A percentile compares a stretch with the other conserved stretches of the same genome.
Evolutionary conservation across 331 rosid genomes (phyloP).

Genomic region (Cydonia oblonga): DNA sequence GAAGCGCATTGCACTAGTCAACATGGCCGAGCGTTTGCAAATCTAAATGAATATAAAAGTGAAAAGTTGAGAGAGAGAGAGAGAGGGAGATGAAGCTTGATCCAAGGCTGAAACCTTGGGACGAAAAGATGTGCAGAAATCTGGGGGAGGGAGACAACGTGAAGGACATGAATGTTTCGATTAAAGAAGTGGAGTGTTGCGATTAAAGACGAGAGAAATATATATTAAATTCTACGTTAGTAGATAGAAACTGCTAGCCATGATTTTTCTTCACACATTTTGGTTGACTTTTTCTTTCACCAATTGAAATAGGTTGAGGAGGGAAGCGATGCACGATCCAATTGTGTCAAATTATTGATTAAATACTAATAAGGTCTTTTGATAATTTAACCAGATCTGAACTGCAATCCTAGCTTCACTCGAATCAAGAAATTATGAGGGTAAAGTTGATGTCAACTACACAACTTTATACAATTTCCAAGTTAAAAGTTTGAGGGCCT

Average conservation of each 20-base stretch:
- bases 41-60: not conserved
- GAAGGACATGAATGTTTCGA: constrained; percentile 4
- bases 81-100: not conserved
- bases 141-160: constrained; percentile 8
- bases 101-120: constrained; percentile 1
- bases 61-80: not conserved
- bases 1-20: not conserved
- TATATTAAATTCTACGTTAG: not conserved
- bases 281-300: not conserved
- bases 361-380: not conserved
- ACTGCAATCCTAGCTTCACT: not conserved
- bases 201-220: not conserved
- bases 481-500: too few relatives aligned
- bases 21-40: not conserved
- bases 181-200: not conserved
- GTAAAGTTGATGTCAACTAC: too few relatives aligned
- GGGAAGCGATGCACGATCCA: constrained; percentile 2
- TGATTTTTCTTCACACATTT: not conserved
- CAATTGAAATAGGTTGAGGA: not conserved
- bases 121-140: not conserved
- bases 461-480: too few relatives aligned
- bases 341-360: not conserved
- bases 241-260: not conserved
- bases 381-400: not conserved
- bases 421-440: not conserved